Base-by-base conservation (phyloP, 1,139 yeast species). In the Suhomyces wounanorum region DNA sequence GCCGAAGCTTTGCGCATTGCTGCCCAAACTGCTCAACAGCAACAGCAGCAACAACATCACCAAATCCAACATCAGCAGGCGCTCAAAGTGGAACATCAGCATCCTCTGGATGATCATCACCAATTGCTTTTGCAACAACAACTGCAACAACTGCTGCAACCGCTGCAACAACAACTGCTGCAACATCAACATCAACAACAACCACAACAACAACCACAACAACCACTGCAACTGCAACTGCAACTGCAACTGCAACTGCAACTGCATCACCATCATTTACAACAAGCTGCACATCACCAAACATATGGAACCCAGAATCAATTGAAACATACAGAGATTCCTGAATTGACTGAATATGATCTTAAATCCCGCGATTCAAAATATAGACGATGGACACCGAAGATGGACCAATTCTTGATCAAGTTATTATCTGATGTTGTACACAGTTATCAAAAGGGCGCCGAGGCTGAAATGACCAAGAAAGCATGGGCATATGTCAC, bases 401-500 rank as follows among this genome's bases (percentile, higher is more conserved):
- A 63, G 40, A 73, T 73, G 78, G 78, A 73, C 53, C 74, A 68
- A 51, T 69, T 54, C 50, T 60, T 73, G 25, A 63, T 73, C 43
- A 69, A 66, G 48, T 56, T 73, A 18, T 59, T 73, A 13, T 65
- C 72, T 4, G 77, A 73, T 52, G 72, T 73, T 13, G 76, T 71
- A 2, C 77, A 72, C 55, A 67, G 73, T 49, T 72, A 59, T 53
- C 68, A 68, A 1, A 64, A 69, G 51, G 73, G 67, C 2, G 69
- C 65, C 0, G 66, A 62, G 16, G 64, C 74, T 1, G 68, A 63
- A 50, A 66, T 72, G 69, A 67, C 68, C 16, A 73, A 73, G 52
- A 69, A 69, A 50, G 70, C 70, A 8, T 73, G 78, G 78, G 68
- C 68, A 3, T 73, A 72, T 53, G 69, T 73, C 13, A 70, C 75